Percentiles rank a stretch among this genome's conserved stretches.
Conservation (phyloP, 768 basidiomycete species). For the Auricularia auricula-judae region DNA sequence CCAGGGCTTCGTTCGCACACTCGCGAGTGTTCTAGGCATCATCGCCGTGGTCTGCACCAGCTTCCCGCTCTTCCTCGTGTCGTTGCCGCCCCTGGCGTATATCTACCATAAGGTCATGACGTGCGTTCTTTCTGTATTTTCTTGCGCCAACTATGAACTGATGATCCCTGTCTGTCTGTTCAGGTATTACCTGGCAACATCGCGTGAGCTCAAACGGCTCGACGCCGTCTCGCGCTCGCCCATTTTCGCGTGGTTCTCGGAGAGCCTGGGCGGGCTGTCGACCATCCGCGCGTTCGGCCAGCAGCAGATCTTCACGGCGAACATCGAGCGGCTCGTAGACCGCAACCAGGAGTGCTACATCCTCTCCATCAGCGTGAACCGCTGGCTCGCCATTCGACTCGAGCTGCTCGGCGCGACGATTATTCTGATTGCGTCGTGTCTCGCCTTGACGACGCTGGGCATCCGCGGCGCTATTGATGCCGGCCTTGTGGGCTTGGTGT, state of each 20-base stretch:
- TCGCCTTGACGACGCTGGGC: conserved; percentile 60
- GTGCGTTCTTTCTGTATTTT: conserved; percentile 24
- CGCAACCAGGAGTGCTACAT: conserved; percentile 68
- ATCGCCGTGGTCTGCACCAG: conserved; percentile 61
- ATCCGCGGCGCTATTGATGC: conserved; percentile 68
- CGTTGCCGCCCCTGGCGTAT: conserved; percentile 63
- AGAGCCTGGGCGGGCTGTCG: conserved; percentile 61
- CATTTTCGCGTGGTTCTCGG: conserved; percentile 84
- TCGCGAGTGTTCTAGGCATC: conserved; percentile 30
- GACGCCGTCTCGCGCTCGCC: conserved; percentile 85
- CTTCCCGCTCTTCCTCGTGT: conserved; percentile 73
- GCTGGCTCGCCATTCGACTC: conserved; percentile 76
- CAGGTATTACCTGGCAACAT: conserved; percentile 81
- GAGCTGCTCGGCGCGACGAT: conserved; percentile 78
- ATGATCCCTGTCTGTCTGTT: not conserved
- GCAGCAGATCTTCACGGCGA: conserved; percentile 51
- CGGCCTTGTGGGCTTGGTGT: conserved; percentile 74
- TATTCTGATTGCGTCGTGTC: conserved; percentile 57
- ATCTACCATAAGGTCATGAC: conserved; percentile 74
- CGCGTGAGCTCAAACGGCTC: conserved; percentile 77
- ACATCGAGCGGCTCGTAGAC: conserved; percentile 68
- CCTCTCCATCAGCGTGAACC: conserved; percentile 59
- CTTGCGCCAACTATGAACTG: too few relatives aligned
- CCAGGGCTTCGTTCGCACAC: conserved; percentile 56
- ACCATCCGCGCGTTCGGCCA: conserved; percentile 78